Evolutionary conservation across 2,329 filamentous ascomycete species (phyloP), one percentile per base, ranked within the genome.

Genomic region (Penicillium sp.): DNA sequence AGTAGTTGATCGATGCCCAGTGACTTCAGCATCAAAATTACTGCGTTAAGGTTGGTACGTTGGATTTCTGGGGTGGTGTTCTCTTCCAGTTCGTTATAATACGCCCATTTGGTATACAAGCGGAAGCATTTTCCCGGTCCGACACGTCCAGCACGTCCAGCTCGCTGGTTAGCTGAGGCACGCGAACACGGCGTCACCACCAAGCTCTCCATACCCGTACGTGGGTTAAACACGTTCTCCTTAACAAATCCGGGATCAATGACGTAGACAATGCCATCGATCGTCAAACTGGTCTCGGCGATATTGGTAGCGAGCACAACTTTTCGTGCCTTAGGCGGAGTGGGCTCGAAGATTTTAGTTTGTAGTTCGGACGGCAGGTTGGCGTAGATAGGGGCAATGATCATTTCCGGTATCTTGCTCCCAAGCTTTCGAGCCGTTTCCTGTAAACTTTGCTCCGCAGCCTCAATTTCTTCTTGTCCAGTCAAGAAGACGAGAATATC

Each of bases 231-330:
- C 1, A 92, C 84, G 63, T 96, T 96, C 69, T 97, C 91, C 72
- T 99, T 99, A 59, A 94, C 91, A 61, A 95, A 96, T 0, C 94
- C 94, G 0, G 90, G 90, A 64, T 99, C 94, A 56, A 97, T 96
- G 34, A 97, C 94, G 70, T 95, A 97, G 8, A 93, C 89, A 56
- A 97, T 96, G 14, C 92, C 93, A 69, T 97, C 92, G 54, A 99
- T 96, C 0, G 94, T 99, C 67, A 99, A 76, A 78, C 86, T 91
- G 0, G 94, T 99, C 72, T 99, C 94, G 2, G 94, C 94, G 71
- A 99, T 97, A 69, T 99, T 99, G 2, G 94, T 97, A 0, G 93
- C 91, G 35, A 97, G 76, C 0, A 99, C 91, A 0, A 97, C 91
- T 70, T 97, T 99, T 27, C 94, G 84, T 0, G 89, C 87, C 16